Conservation (phyloP, 1,139 yeast genomes). For the Pichia sp. region DNA sequence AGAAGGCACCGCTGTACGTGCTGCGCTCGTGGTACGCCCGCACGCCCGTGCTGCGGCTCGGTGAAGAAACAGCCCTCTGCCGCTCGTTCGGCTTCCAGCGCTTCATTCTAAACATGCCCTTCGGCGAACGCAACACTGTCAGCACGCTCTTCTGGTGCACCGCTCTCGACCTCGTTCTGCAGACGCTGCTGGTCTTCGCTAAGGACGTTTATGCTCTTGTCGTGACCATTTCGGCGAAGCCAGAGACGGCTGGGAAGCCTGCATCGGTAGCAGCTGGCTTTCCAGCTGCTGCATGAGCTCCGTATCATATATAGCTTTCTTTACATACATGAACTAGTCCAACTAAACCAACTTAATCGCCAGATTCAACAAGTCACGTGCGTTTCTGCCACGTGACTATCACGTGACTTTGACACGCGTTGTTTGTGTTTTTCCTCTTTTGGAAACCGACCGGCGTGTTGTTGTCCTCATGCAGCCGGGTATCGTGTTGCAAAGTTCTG, state of each 20-base stretch:
- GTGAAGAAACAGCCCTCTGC: not conserved
- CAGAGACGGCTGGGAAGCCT: not conserved
- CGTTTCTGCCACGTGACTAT: too few relatives aligned
- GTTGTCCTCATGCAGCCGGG: not conserved
- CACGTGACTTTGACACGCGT: not conserved
- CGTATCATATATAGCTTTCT: too few relatives aligned
- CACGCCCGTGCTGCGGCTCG: slow-evolving; percentile 37
- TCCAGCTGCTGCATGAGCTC: too few relatives aligned
- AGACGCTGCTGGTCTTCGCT: not conserved
- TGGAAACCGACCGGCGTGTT: not conserved
- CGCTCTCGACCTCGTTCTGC: slow-evolving; percentile 7
- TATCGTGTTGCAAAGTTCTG: not conserved
- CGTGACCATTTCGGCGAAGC: not conserved
- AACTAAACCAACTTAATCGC: too few relatives aligned
- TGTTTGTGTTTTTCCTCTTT: not conserved
- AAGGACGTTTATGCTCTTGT: not conserved
- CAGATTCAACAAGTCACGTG: too few relatives aligned
- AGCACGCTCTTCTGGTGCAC: slow-evolving; percentile 11
- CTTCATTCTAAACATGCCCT: slow-evolving; percentile 11
- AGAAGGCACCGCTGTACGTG: slow-evolving; percentile 46
- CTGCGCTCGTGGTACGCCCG: slow-evolving; percentile 56
- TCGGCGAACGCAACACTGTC: slow-evolving; percentile 9
- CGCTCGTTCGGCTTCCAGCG: slow-evolving; percentile 7
- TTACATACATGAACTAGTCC: too few relatives aligned
- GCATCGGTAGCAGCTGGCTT: not conserved